A percentile compares a stretch with the other conserved stretches of the same genome.
phyloP scores from a whole-genome alignment of 192 early-diverging fungal species.

The Coemansia sp. region DNA sequence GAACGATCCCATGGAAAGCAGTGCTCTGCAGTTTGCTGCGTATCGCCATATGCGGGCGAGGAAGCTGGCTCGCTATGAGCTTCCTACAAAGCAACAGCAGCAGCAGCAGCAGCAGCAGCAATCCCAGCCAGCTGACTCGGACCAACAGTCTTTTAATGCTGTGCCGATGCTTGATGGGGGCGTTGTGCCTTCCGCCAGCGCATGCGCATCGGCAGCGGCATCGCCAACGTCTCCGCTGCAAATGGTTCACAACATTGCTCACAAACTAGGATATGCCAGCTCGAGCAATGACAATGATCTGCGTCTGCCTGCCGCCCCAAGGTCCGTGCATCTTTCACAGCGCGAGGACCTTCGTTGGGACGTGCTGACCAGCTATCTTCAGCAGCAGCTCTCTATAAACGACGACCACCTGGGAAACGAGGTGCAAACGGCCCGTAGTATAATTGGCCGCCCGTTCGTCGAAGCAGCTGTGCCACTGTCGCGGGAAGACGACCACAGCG shows the following conservation, averaged over 20 bases:
- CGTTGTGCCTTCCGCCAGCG: background rate
- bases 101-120: background rate
- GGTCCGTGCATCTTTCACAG: slow-evolving; percentile 38
- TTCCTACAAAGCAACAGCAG: background rate
- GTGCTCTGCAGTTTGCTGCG: slow-evolving; percentile 39
- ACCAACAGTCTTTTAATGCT: background rate
- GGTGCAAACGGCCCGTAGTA: slow-evolving; percentile 31
- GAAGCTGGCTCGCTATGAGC: slow-evolving; percentile 40
- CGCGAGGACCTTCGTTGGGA: slow-evolving; percentile 52
- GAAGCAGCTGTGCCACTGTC: slow-evolving; percentile 5
- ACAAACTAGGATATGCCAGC: background rate
- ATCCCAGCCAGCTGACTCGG: background rate
- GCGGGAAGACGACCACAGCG: slow-evolving; percentile 5
- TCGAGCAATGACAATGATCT: background rate
- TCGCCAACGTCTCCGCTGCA: slow-evolving; percentile 17
- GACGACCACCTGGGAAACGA: slow-evolving; percentile 40
- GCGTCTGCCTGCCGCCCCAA: background rate
- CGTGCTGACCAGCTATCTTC: slow-evolving; percentile 37
- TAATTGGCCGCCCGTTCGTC: slow-evolving; percentile 20
- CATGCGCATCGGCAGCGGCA: background rate
- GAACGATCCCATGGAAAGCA: slow-evolving; percentile 28
- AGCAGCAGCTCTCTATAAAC: slow-evolving; percentile 37
- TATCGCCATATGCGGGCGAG: slow-evolving; percentile 35
- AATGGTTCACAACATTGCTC: slow-evolving; percentile 12
- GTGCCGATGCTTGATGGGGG: slow-evolving; percentile 1